Conservation (phyloP, 306 rosid species). For the Ormosia semicastrata region DNA sequence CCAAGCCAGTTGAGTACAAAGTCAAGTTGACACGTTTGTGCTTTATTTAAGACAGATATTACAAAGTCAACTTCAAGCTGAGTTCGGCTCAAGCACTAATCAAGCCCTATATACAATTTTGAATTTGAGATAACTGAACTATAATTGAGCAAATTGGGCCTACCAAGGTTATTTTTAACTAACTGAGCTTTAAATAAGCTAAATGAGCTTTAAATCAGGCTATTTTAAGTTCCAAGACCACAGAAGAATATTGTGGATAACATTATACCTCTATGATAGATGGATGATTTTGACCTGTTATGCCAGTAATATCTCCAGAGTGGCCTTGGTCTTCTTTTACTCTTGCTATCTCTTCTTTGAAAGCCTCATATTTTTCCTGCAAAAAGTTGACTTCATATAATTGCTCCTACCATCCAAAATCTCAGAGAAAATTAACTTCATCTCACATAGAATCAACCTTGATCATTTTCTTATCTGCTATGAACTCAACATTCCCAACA, state of each 20-base stretch:
- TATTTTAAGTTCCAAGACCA: not conserved
- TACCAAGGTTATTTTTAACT: not conserved
- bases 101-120: not conserved
- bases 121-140: not conserved
- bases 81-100: not conserved
- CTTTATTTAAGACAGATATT: not conserved
- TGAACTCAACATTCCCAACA: slow-evolving; percentile 28
- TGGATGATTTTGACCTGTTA: slow-evolving; percentile 39
- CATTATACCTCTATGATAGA: slow-evolving; percentile 48
- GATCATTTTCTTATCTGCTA: slow-evolving; percentile 30
- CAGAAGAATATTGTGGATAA: not conserved
- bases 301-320: slow-evolving; percentile 13
- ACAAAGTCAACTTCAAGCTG: not conserved
- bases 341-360: slow-evolving; percentile 33
- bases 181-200: not conserved
- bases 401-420: not conserved
- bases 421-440: not conserved
- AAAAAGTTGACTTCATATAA: not conserved
- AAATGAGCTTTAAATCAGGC: not conserved
- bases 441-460: slow-evolving; percentile 28
- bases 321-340: not conserved
- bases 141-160: not conserved
- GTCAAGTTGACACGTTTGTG: not conserved
- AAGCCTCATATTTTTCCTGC: slow-evolving; percentile 52
- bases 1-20: not conserved